Percentiles rank a stretch among this genome's conserved stretches.
These are phyloP conservation scores for Pestalotiopsis sp. DNA, from an alignment of 2,329 filamentous ascomycete genomes.

Conservation along the genomic window DNA sequence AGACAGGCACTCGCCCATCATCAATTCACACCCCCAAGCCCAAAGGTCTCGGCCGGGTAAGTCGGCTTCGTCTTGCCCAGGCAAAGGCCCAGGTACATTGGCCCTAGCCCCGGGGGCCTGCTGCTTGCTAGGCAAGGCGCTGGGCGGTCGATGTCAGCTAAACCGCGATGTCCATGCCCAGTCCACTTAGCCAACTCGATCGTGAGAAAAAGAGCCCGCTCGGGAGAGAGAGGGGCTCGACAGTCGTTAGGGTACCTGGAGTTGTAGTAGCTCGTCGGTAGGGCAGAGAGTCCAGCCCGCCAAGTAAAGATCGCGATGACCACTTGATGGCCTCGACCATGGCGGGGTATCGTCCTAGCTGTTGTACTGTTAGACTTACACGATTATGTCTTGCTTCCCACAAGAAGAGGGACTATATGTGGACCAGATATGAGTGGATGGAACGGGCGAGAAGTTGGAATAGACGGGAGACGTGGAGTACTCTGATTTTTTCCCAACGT, in stretches of 20 bases:
- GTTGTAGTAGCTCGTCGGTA: background rate
- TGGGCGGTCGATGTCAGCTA: background rate
- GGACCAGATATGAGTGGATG: too few species aligned
- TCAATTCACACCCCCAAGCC: background rate
- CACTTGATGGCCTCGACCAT: background rate
- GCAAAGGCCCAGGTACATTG: too few species aligned
- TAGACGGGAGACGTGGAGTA: background rate
- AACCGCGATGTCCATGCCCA: background rate
- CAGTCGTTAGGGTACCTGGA: background rate
- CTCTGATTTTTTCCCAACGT: background rate
- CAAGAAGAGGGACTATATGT: background rate
- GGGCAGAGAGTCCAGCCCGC: background rate
- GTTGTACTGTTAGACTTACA: background rate
- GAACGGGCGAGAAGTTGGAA: too few species aligned
- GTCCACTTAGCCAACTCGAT: background rate
- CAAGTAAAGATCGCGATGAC: background rate
- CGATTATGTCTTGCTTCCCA: background rate
- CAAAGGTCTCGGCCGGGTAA: slow-evolving; percentile 2
- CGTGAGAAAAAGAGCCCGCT: background rate
- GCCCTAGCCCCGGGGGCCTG: background rate
- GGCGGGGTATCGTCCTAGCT: background rate
- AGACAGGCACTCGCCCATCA: background rate
- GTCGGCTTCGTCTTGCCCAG: background rate
- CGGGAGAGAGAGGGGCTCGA: background rate
- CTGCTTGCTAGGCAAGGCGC: background rate